Evolutionary conservation across 23 red algal genomes (phyloP).

Genomic region (Gracilaria gracilis): DNA sequence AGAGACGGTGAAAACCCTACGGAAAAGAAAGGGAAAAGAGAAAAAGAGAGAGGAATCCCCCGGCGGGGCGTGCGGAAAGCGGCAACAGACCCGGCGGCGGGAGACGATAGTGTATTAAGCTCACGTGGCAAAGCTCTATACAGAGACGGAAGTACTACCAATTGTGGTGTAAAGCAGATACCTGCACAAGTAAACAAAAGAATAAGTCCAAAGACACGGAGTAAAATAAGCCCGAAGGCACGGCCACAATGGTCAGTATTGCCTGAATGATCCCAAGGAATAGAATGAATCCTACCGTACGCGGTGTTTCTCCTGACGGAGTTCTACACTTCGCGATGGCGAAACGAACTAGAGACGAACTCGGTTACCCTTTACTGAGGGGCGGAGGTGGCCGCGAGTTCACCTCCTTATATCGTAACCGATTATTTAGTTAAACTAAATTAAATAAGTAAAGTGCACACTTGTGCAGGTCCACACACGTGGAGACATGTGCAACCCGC

Average conservation of each 20-base stretch:
- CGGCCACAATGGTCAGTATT: no score
- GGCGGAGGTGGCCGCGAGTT: neutral
- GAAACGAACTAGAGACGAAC: neutral
- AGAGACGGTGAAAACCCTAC: no score
- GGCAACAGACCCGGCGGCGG: constrained; percentile 2
- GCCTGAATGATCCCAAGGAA: no score
- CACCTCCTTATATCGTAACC: neutral
- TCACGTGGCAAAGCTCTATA: neutral
- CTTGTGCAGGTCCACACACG: neutral
- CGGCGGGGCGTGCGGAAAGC: constrained; percentile 4
- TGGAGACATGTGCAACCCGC: neutral
- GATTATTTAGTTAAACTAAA: neutral
- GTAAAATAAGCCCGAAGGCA: no score
- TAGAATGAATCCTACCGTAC: no score
- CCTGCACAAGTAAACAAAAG: neutral
- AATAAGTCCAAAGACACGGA: no score
- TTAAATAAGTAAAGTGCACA: neutral
- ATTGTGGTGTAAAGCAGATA: neutral
- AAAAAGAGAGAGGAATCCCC: neutral
- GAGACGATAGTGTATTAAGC: neutral
- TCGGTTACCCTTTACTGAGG: constrained; percentile 4
- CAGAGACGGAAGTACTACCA: neutral
- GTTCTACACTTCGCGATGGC: neutral
- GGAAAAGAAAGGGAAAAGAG: neutral
- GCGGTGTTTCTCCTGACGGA: no score